Conservation (phyloP, 1,284 basidiomycete species). For the Stygiomarasmius scandens region DNA sequence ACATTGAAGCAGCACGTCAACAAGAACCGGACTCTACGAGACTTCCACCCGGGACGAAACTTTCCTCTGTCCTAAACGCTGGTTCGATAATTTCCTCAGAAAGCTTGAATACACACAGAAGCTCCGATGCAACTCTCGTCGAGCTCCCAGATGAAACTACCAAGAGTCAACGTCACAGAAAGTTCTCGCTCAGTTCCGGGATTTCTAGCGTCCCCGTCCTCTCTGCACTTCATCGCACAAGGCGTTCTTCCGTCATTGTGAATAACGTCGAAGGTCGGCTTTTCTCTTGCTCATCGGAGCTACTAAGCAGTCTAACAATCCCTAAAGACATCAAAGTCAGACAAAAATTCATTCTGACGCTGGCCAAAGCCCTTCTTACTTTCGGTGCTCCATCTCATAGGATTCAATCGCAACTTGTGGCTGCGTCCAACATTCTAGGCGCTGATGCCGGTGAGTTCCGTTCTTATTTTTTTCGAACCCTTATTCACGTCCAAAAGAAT, state of each 20-base stretch:
- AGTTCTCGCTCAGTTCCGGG: slow-evolving; percentile 11
- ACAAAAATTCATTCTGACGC: slow-evolving; percentile 77
- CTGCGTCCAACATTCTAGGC: slow-evolving; percentile 48
- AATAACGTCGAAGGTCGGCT: slow-evolving; percentile 39
- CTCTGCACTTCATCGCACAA: slow-evolving; percentile 20
- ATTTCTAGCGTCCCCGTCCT: slow-evolving; percentile 11
- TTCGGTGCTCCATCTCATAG: slow-evolving; percentile 89
- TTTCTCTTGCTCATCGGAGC: neutral
- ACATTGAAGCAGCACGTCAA: slow-evolving; percentile 14
- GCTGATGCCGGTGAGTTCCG: slow-evolving; percentile 40
- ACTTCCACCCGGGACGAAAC: slow-evolving; percentile 1
- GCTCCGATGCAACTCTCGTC: slow-evolving; percentile 11
- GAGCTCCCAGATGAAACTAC: neutral
- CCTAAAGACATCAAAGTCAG: slow-evolving; percentile 59
- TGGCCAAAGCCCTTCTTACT: slow-evolving; percentile 79
- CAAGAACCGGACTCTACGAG: slow-evolving; percentile 2
- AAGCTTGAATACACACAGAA: neutral
- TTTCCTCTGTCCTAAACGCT: slow-evolving; percentile 4
- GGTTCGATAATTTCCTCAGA: neutral
- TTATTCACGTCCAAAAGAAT: slow-evolving; percentile 43
- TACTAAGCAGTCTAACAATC: neutral
- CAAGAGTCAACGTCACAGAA: slow-evolving; percentile 2
- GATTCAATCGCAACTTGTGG: slow-evolving; percentile 77
- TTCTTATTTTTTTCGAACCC: neutral
- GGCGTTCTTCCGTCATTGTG: slow-evolving; percentile 31